Evolutionary conservation across 768 basidiomycete genomes (phyloP).

Genomic region (Hemileccinum rubropunctum): DNA sequence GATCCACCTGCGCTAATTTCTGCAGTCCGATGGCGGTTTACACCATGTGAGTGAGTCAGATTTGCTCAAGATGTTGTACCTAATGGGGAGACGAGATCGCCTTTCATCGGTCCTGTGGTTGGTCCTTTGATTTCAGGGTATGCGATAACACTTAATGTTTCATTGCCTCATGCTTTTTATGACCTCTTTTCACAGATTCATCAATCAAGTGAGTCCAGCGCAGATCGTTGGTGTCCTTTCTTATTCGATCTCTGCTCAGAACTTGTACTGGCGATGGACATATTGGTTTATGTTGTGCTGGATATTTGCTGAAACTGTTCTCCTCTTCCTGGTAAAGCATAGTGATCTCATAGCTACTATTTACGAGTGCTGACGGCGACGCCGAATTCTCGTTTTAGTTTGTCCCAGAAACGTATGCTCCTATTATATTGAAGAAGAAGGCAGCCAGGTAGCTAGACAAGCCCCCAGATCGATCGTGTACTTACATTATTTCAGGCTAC

Average conservation of each 20-base stretch:
- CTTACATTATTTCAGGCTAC: constrained; percentile 33
- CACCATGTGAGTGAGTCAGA: constrained; percentile 32
- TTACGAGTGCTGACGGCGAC: neutral
- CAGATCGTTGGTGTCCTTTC: neutral
- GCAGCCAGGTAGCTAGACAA: constrained; percentile 48
- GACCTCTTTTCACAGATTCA: constrained; percentile 32
- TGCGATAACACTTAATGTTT: constrained; percentile 11
- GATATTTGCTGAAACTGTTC: constrained; percentile 52
- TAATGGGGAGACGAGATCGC: constrained; percentile 28
- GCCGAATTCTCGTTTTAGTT: constrained; percentile 34
- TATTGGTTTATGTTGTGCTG: constrained; percentile 71
- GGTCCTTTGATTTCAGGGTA: constrained; percentile 61
- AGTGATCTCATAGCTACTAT: neutral
- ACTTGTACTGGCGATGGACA: constrained; percentile 72
- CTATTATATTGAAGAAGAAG: constrained; percentile 59
- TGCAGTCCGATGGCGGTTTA: constrained; percentile 56
- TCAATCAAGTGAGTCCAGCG: constrained; percentile 12
- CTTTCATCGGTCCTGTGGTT: constrained; percentile 55
- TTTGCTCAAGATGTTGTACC: neutral
- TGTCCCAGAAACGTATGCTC: constrained; percentile 71
- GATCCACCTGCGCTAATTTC: constrained; percentile 6
- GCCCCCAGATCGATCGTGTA: neutral
- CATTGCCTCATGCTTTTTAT: neutral
- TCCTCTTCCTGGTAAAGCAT: constrained; percentile 48
- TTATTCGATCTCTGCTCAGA: constrained; percentile 31